These are phyloP conservation scores for Tulasnella sp. DNA, from an alignment of 768 basidiomycete genomes.

Conservation along the genomic window DNA sequence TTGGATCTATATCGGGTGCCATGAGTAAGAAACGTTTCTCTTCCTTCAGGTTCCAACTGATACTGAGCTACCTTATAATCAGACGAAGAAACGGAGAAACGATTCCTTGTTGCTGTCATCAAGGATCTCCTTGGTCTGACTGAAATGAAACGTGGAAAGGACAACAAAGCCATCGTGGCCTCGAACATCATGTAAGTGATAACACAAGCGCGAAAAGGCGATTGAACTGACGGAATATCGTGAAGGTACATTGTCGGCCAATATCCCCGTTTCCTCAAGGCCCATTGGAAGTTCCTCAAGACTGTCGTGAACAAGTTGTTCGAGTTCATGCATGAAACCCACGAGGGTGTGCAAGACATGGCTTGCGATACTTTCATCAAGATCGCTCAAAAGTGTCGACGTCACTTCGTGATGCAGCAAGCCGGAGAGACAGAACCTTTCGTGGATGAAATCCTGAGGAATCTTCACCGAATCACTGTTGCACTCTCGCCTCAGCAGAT, in stretches of 20 bases:
- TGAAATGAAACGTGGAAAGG: constrained; percentile 97
- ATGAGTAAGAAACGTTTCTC: constrained; percentile 61
- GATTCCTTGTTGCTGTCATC: constrained; percentile 97
- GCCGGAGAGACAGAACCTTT: constrained; percentile 95
- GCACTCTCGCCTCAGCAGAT: constrained; percentile 93
- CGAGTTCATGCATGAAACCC: constrained; percentile 99
- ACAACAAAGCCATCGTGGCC: constrained; percentile 98
- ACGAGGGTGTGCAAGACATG: constrained; percentile 99
- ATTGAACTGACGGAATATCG: constrained; percentile 30
- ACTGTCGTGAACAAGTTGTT: constrained; percentile 99
- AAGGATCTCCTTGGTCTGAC: constrained; percentile 95
- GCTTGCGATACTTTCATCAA: constrained; percentile 99
- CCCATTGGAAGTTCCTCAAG: constrained; percentile 99
- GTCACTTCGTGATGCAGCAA: constrained; percentile 98
- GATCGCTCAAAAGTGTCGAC: constrained; percentile 95
- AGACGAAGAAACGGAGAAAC: constrained; percentile 99
- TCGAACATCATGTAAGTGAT: constrained; percentile 62
- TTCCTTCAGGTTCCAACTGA: not conserved
- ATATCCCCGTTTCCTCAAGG: constrained; percentile 97
- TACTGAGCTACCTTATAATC: not conserved
- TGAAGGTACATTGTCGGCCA: constrained; percentile 88
- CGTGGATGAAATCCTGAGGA: constrained; percentile 89
- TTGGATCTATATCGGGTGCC: constrained; percentile 95
- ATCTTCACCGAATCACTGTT: constrained; percentile 84
- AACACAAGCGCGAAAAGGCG: constrained; percentile 14